Evolutionary conservation across 2,329 filamentous ascomycete genomes (phyloP).

Genomic region (Dendryphion nanum): DNA sequence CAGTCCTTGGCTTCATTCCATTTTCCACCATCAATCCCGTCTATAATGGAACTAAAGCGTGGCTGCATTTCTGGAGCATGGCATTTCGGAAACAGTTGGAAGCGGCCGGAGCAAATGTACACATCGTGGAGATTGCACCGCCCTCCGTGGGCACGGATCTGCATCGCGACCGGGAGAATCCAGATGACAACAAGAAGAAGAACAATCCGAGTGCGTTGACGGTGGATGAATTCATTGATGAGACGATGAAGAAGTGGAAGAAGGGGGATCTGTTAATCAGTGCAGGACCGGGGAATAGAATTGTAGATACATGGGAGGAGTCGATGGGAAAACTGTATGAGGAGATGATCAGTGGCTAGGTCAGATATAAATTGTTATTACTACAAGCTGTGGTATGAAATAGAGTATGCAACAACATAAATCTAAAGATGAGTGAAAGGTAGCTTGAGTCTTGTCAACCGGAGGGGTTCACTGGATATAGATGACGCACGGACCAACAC

Average conservation of each 20-base stretch:
- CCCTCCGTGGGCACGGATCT: constrained; percentile 54
- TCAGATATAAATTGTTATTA: no score
- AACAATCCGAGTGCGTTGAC: constrained; percentile 51
- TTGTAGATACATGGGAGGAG: constrained; percentile 47
- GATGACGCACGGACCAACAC: no score
- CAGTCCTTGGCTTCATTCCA: constrained; percentile 54
- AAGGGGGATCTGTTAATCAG: constrained; percentile 50
- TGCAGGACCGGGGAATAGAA: constrained; percentile 43
- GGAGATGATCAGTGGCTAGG: constrained; percentile 18
- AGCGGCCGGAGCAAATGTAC: constrained; percentile 37
- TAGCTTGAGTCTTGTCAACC: no score
- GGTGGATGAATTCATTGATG: constrained; percentile 56
- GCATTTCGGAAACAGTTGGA: constrained; percentile 53
- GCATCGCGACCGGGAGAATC: constrained; percentile 55
- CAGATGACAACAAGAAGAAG: constrained; percentile 59
- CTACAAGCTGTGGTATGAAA: no score
- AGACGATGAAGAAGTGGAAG: constrained; percentile 47
- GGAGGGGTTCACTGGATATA: no score
- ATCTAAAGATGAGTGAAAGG: no score
- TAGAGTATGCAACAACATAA: no score
- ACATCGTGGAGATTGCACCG: constrained; percentile 57
- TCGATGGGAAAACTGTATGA: constrained; percentile 38
- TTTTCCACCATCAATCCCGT: constrained; percentile 56
- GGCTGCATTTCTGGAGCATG: constrained; percentile 58
- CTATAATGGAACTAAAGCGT: constrained; percentile 61